Base-by-base conservation (phyloP, 2,329 filamentous ascomycete species). In the Fusarium goolgardi region DNA sequence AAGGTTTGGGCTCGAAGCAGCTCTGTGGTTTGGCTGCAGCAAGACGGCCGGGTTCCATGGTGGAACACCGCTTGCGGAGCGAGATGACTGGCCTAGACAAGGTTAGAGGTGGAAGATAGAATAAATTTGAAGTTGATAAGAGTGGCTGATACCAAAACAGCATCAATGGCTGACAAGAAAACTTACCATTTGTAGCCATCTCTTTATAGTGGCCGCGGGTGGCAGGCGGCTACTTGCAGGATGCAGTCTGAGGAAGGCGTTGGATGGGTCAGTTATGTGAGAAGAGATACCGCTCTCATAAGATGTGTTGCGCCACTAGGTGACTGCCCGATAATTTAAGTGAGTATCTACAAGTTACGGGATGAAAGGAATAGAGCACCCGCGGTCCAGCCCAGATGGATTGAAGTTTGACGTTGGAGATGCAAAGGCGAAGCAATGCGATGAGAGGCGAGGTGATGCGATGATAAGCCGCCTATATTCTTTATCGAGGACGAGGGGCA, bases 1-100 rank as follows among this genome's bases (percentile, higher is more conserved):
- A 49, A 73, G 60, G 54, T 75, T 74, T 21, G 74, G 72, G 18
- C 70, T 72, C 50, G 69, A 77, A 50, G 71, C 70, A 50, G 69
- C 73, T 63, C 70, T 75, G 45, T 76, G 75, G 53, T 73, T 73
- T 23, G 81, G 81, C 67, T 82, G 79, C 50, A 82, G 75, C 51
- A 82, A 66, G 16, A 76, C 75, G 45, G 76, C 75, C n/a, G 81
- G 77, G 62, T 81, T 81, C 79, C 83, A 84, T 52, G 77, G 67
- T 31, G 74, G 73, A 66, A 75, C 53, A 43, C 69, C 71, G 45
- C 63, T 73, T 46, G 73, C 63, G 55, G 75, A 53, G 49, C 69
- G 69, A 61, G 75, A 70, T 60, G 70, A 62, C 63, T 72, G 75
- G 59, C 73, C 78, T 78, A 62, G 57, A 37, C 40, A 35, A 45